Evolutionary conservation across 2,329 filamentous ascomycete genomes (phyloP).

Genomic region (Myriosclerotinia curreyana): DNA sequence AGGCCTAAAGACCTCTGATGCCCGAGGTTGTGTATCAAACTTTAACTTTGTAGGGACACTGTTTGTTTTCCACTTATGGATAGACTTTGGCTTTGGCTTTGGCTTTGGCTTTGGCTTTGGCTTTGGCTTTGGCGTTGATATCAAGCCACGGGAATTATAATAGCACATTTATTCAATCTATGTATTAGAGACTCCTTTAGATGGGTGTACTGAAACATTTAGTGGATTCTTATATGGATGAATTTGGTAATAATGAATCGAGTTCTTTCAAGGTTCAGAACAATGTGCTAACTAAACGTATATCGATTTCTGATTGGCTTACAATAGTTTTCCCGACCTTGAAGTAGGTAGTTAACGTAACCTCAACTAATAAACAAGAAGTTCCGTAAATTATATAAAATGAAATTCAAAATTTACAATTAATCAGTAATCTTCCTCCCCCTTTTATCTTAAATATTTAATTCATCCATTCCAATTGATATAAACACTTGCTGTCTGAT

Average conservation of each 20-base stretch:
- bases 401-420: neutral
- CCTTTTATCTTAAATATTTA: neutral
- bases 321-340: neutral
- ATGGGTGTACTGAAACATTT: no score
- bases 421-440: neutral
- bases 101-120: no score
- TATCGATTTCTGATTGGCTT: conserved; percentile 2
- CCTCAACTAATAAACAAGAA: conserved; percentile 7
- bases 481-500: neutral
- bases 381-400: neutral
- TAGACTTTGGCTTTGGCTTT: no score
- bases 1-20: no score
- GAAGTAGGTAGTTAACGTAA: neutral
- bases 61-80: no score
- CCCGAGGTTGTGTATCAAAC: no score
- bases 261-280: conserved; percentile 12
- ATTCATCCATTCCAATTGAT: neutral
- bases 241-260: neutral
- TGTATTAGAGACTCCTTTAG: no score
- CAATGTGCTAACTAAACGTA: conserved; percentile 15
- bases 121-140: no score
- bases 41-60: no score
- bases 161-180: no score
- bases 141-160: no score
- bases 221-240: neutral